Evolutionary conservation across 768 basidiomycete genomes (phyloP).

Genomic region (Pleurotus giganteus): DNA sequence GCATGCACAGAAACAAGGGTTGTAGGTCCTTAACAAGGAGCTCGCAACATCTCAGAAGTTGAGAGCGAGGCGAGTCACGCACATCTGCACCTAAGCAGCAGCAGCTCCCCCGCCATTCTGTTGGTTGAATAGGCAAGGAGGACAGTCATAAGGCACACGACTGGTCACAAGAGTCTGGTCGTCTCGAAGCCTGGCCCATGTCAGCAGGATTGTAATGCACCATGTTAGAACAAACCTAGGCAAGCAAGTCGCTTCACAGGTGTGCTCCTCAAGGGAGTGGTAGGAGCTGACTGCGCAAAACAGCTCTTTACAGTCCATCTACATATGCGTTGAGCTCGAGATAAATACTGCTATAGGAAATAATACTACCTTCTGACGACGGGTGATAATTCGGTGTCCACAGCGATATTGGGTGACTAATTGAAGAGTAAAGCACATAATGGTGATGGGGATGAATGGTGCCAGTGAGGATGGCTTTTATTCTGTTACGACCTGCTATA

Average conservation of each 20-base stretch:
- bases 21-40: too few species aligned
- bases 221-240: constrained; percentile 29
- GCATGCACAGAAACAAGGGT: too few species aligned
- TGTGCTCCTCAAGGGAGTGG: constrained; percentile 31
- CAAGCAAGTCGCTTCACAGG: constrained; percentile 34
- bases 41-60: too few species aligned
- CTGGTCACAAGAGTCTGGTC: not conserved
- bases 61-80: too few species aligned
- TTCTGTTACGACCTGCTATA: too few species aligned
- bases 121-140: not conserved
- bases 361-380: constrained; percentile 31
- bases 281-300: constrained; percentile 37
- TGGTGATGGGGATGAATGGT: too few species aligned
- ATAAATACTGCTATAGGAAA: not conserved
- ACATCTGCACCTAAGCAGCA: too few species aligned
- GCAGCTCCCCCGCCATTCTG: too few species aligned
- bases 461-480: too few species aligned
- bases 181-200: not conserved
- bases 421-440: constrained; percentile 33
- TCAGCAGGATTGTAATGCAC: not conserved
- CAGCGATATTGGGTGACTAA: constrained; percentile 32
- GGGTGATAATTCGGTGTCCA: constrained; percentile 24
- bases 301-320: constrained; percentile 49
- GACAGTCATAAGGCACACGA: not conserved
- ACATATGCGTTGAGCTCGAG: not conserved